A percentile compares a stretch with the other conserved stretches of the same genome.
Evolutionary conservation across 352 stramenopile genomes (phyloP).

Genomic region (Globisporangium paddicum): DNA sequence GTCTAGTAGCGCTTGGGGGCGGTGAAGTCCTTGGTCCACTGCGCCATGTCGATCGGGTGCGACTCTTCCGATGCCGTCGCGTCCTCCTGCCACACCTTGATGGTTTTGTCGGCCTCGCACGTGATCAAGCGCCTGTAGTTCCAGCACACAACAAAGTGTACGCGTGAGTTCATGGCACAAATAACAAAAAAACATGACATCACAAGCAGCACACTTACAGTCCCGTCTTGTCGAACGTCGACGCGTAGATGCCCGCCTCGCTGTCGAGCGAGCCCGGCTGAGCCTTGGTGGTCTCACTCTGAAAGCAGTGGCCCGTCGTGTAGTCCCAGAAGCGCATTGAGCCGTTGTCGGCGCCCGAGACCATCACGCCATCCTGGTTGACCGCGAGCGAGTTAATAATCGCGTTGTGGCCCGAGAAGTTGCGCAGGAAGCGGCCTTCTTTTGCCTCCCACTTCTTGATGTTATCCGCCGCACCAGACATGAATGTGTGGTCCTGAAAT

Average conservation of each 20-base stretch:
- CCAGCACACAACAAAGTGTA: slow-evolving; percentile 5
- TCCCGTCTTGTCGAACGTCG: slow-evolving; percentile 97
- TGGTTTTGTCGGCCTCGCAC: slow-evolving; percentile 99
- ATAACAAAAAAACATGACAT: slow-evolving; percentile 11
- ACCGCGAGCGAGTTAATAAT: slow-evolving; percentile 98
- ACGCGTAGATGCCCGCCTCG: slow-evolving; percentile 97
- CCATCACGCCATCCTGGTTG: slow-evolving; percentile 97
- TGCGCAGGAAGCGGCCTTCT: slow-evolving; percentile 95
- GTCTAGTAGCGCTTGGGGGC: slow-evolving; percentile 72
- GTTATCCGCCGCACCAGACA: slow-evolving; percentile 96
- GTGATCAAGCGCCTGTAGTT: slow-evolving; percentile 93
- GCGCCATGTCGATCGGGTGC: slow-evolving; percentile 97
- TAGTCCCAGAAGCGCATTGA: slow-evolving; percentile 99
- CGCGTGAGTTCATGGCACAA: neutral
- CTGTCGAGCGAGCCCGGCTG: slow-evolving; percentile 96
- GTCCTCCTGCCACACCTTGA: slow-evolving; percentile 99
- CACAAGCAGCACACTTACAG: slow-evolving; percentile 60
- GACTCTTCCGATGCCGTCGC: slow-evolving; percentile 92
- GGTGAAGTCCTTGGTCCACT: slow-evolving; percentile 95
- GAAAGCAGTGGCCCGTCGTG: slow-evolving; percentile 97
- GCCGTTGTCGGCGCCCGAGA: slow-evolving; percentile 96
- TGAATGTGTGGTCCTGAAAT: slow-evolving; percentile 97
- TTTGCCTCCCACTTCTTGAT: slow-evolving; percentile 99
- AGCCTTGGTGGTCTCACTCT: slow-evolving; percentile 92
- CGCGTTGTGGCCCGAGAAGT: slow-evolving; percentile 96